Base-by-base conservation (phyloP, 1,139 yeast species). In the Candida anutae region DNA sequence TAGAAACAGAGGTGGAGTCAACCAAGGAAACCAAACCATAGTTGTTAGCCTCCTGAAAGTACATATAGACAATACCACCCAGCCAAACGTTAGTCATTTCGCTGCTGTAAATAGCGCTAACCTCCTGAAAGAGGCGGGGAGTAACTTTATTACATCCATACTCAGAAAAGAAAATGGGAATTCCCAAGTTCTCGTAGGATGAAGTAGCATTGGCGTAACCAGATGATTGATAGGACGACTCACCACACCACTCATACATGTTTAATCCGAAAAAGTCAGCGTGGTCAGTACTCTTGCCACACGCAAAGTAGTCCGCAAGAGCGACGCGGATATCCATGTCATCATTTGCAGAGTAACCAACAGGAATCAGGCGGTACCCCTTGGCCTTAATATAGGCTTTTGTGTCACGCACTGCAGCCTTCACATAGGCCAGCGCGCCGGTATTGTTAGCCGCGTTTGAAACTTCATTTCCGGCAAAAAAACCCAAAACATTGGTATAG, bases 231-330 rank as follows among this genome's bases (percentile, higher is more conserved):
- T 66, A 85, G 33, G 74, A 53, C 16, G 90, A 74, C 25, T 57
- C 45, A 41, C 95, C 95, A 69, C 96, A 87, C 95, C 95, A 87
- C 63, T 82, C 93, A 67, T 87, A 87, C 85, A 82, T 82, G 73
- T 87, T 87, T 49, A 85, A 77, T 63, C 95, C 95, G 54, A 82
- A 85, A 65, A 87, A 84, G 57, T 87, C 95, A 32, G 93, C 93
- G 42, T 69, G 68, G 25, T 55, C 77, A 12, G 41, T 46, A 15
- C 54, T 58, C 35, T 66, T 73, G 54, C 90, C 90, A 61, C 95
- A 84, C 48, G 83, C 74, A 55, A 85, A 80, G 64, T 82, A 85
- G 50, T 78, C 77, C 30, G 94, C 94, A 40, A 81, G 69, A 23
- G 74, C 58, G 37, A 69, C 71, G 52, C 94, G 74, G 46, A 80